Base-by-base conservation (phyloP, 2,329 filamentous ascomycete genomes). In the Aspergillus persii region DNA sequence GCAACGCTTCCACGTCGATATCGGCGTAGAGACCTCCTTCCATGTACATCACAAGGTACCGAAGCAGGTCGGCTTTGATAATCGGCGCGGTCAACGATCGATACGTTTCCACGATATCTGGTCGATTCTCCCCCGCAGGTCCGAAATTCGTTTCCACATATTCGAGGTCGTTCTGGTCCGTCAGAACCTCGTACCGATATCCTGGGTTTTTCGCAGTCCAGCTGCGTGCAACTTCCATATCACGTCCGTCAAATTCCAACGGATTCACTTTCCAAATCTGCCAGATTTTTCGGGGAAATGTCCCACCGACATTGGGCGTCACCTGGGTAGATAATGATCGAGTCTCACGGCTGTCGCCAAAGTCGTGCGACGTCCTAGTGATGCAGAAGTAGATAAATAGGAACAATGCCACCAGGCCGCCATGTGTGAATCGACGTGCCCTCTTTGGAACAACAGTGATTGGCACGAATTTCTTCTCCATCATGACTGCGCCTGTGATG, bases 191-290 rank as follows among this genome's bases (percentile, higher is more conserved):
- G 67, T 89, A 89, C 62, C 88, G 79, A 70, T 87, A 85, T 3
- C 79, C 80, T 0, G 87, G 88, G 66, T 91, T 91, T 74, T 86
- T 88, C 26, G 76, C 73, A 0, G 84, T 79, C 88, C 89, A 91
- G 1, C 86, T 86, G 64, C 82, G 81, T 8, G 88, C 88, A 0
- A 80, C 80, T 27, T 80, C 75, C 33, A 83, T 77, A 66, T 91
- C 87, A 54, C 84, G 81, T 66, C 86, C 81, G 62, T 89, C 88
- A 68, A 90, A 90, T 2, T 80, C 79, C 36, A 90, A 77, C 2
- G 88, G 86, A 61, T 88, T 83, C 30, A 88, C 83, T 71, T 90
- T 91, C 89, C 89, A 91, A 0, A 86, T 88, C 73, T 91, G 89
- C 89, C 88, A 91, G 64, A 91, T 89, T 74, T 91, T 91, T 57